Percentiles rank a stretch among this genome's conserved stretches.
Conservation (phyloP, 441 rosid species). For the Bruguiera hainesii region DNA sequence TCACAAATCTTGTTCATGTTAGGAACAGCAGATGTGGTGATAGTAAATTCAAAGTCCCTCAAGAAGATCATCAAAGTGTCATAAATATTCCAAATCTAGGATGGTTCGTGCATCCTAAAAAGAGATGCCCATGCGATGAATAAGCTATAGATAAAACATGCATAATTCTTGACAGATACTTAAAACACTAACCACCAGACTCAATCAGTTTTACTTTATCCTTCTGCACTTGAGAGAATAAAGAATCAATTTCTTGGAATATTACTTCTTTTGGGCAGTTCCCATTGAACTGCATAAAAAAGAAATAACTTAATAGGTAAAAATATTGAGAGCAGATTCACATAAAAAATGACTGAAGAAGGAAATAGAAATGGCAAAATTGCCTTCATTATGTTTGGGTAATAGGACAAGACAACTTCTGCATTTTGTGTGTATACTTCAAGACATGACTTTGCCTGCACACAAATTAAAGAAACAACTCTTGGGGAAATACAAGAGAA, state of each 20-base stretch:
- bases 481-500: slow-evolving; percentile 12
- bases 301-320: slow-evolving; percentile 12
- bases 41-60: neutral
- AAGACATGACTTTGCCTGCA: slow-evolving; percentile 70
- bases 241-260: slow-evolving; percentile 53
- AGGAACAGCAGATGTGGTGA: neutral
- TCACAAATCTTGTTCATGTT: neutral
- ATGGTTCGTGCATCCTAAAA: no score
- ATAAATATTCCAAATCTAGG: no score
- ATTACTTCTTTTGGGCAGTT: slow-evolving; percentile 11
- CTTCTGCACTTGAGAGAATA: slow-evolving; percentile 47
- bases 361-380: slow-evolving; percentile 7
- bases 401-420: slow-evolving; percentile 55
- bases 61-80: no score
- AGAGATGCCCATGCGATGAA: no score
- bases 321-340: slow-evolving; percentile 2
- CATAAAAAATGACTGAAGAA: neutral
- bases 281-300: slow-evolving; percentile 63
- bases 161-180: slow-evolving; percentile 20
- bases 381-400: slow-evolving; percentile 45
- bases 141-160: neutral
- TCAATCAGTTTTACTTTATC: slow-evolving; percentile 34
- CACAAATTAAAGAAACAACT: slow-evolving; percentile 12
- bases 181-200: slow-evolving; percentile 40
- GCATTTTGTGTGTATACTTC: slow-evolving; percentile 78